phyloP scores from a whole-genome alignment of 179 eudicot species.

The Beta lomatogona region DNA sequence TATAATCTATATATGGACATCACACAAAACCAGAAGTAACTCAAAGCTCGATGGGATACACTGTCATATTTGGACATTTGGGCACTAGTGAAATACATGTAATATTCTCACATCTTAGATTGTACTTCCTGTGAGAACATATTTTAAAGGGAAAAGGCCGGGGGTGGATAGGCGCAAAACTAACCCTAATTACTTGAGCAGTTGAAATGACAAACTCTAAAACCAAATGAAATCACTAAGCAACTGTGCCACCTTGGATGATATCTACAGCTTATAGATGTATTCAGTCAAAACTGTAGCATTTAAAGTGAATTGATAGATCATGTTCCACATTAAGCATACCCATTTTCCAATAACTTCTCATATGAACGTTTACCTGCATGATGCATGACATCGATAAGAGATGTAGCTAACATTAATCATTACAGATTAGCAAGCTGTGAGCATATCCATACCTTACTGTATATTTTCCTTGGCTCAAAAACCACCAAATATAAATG shows the following conservation, averaged over 20 bases:
- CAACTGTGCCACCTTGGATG: background rate
- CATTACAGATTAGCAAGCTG: too few relatives aligned
- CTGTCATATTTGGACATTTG: background rate
- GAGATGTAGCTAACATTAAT: background rate
- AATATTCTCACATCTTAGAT: background rate
- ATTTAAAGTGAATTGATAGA: background rate
- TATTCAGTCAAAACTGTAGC: background rate
- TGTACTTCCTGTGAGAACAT: background rate
- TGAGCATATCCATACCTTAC: too few relatives aligned
- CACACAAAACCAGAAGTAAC: background rate
- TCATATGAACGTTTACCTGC: background rate
- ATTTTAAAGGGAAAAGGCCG: too few relatives aligned
- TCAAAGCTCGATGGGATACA: background rate
- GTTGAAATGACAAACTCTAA: background rate
- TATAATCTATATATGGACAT: background rate
- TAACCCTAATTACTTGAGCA: background rate
- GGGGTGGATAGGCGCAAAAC: too few relatives aligned
- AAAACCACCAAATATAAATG: too few relatives aligned
- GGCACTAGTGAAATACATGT: background rate
- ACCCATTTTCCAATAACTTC: background rate
- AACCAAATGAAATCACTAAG: background rate
- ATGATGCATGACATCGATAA: background rate
- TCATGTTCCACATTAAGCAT: background rate
- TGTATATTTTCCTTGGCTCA: too few relatives aligned
- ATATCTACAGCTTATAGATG: background rate